These are phyloP conservation scores for Mycena floridula DNA, from an alignment of 768 basidiomycete species.

Conservation along the genomic window DNA sequence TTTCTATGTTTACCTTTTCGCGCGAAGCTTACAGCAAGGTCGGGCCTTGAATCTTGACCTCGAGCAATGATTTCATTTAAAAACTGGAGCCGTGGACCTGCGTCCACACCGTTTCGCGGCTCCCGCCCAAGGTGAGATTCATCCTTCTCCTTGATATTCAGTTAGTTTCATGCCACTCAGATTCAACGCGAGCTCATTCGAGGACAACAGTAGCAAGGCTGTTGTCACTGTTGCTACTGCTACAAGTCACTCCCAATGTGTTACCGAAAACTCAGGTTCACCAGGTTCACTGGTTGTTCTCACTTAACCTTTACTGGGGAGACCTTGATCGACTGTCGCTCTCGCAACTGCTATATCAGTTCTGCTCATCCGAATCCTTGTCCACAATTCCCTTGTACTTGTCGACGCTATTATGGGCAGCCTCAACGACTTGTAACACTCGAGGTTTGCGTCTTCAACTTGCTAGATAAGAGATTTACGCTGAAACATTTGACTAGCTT, in stretches of 20 bases:
- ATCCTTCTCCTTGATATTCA: no score
- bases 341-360: slow-evolving; percentile 39
- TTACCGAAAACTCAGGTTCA: slow-evolving; percentile 52
- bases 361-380: slow-evolving; percentile 38
- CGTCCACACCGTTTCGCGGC: no score
- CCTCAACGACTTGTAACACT: slow-evolving; percentile 44
- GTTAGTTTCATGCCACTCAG: no score
- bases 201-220: no score
- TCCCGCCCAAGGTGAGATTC: no score
- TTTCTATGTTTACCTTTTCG: no score
- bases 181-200: no score
- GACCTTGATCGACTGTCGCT: slow-evolving; percentile 48
- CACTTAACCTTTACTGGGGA: slow-evolving; percentile 43
- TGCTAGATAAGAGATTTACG: slow-evolving; percentile 1
- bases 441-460: slow-evolving; percentile 29
- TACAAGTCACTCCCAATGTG: slow-evolving; percentile 41
- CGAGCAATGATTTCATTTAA: no score
- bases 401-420: slow-evolving; percentile 55
- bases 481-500: slow-evolving; percentile 20
- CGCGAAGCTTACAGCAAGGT: no score
- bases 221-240: no score
- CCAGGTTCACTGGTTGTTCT: slow-evolving; percentile 43
- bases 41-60: no score
- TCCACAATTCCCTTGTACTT: slow-evolving; percentile 29
- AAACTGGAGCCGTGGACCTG: no score